Conservation (phyloP, 2,329 filamentous ascomycete genomes). For the Epichloe scottii region DNA sequence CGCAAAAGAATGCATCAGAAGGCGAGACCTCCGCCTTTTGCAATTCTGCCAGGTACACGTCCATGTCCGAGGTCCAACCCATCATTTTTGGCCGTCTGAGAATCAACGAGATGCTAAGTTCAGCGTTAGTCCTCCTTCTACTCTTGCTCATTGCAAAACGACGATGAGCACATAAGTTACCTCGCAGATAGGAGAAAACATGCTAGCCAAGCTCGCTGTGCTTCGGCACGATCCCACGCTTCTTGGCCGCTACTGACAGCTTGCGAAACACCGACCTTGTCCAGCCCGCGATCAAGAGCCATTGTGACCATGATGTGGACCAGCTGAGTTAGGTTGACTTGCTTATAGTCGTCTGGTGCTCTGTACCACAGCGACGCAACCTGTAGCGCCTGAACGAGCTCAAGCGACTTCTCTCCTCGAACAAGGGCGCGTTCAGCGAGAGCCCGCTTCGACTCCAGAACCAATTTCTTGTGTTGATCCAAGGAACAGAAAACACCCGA, state of each 20-base stretch:
- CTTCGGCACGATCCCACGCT: slow-evolving; percentile 3
- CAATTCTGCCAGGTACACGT: background rate
- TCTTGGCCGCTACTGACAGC: background rate
- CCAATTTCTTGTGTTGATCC: background rate
- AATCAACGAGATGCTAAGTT: slow-evolving; percentile 1
- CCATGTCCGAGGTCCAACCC: background rate
- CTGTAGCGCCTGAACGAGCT: slow-evolving; percentile 4
- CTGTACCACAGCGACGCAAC: slow-evolving; percentile 2
- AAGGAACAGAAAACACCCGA: background rate
- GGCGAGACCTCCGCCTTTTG: background rate
- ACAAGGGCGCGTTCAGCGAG: slow-evolving; percentile 1
- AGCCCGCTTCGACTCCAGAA: background rate
- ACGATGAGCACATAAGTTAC: background rate
- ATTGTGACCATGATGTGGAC: background rate
- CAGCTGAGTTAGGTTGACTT: background rate
- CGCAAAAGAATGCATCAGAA: slow-evolving; percentile 4
- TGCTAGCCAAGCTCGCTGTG: slow-evolving; percentile 1
- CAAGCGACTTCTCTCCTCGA: slow-evolving; percentile 2
- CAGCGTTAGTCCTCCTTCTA: background rate
- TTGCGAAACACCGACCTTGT: background rate
- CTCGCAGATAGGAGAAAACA: slow-evolving; percentile 4
- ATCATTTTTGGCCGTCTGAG: background rate
- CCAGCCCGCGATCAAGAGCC: background rate
- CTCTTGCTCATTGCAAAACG: background rate
- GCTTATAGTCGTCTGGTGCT: background rate